phyloP scores from a whole-genome alignment of 1,139 yeast genomes.

The Magnusiomyces sp. region DNA sequence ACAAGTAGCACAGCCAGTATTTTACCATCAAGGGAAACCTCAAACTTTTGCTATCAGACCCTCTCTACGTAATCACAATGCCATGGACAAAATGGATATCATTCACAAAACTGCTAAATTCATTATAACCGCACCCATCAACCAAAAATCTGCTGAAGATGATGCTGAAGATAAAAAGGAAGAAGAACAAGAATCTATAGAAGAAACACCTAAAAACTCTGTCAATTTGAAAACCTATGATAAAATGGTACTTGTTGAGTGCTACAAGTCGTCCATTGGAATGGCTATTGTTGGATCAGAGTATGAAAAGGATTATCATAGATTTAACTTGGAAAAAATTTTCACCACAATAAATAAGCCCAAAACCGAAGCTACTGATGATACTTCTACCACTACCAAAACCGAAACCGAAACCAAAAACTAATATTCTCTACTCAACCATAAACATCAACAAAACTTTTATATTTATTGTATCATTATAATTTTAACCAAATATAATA shows the following conservation, averaged over 20 bases:
- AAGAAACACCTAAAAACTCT: conserved; percentile 18
- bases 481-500: too few relatives aligned
- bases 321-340: conserved; percentile 6
- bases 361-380: too few relatives aligned
- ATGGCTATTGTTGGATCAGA: conserved; percentile 5
- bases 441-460: too few relatives aligned
- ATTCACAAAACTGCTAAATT: conserved; percentile 62
- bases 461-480: too few relatives aligned
- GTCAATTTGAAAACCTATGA: conserved; percentile 81
- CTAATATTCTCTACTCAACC: too few relatives aligned
- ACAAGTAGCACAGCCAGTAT: conserved; percentile 56
- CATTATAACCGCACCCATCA: conserved; percentile 40
- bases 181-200: not conserved
- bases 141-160: conserved; percentile 27
- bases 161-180: conserved; percentile 28
- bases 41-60: conserved; percentile 75
- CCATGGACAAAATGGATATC: conserved; percentile 58
- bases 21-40: conserved; percentile 43
- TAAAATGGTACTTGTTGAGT: conserved; percentile 71
- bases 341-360: conserved; percentile 1
- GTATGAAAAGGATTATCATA: conserved; percentile 3
- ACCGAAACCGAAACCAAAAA: not conserved
- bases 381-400: not conserved
- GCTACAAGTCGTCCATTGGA: conserved; percentile 45
- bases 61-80: conserved; percentile 67